Evolutionary conservation across 371 early-diverging fungal genomes (phyloP).

Genomic region (Saksenaea vasiformis): DNA sequence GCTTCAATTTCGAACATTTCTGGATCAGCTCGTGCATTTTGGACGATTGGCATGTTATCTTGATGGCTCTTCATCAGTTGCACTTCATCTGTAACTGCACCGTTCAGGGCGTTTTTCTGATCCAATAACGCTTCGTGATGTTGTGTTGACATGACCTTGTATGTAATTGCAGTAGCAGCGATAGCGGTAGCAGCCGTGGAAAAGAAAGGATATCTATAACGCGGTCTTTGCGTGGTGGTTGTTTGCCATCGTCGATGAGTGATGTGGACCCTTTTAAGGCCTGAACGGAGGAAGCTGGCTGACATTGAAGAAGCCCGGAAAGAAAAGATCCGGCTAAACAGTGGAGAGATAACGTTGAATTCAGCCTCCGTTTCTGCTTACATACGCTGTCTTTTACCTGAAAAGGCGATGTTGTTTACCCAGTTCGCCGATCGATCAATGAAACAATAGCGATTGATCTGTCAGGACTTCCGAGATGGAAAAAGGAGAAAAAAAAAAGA

Average conservation of each 20-base stretch:
- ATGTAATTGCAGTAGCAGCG: conserved; percentile 10
- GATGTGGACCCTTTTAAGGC: not conserved
- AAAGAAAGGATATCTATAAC: not conserved
- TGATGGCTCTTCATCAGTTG: conserved; percentile 11
- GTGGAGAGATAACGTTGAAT: not conserved
- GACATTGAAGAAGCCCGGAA: not conserved
- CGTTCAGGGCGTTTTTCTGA: conserved; percentile 16
- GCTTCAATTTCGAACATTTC: conserved; percentile 32
- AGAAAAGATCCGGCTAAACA: not conserved
- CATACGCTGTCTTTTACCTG: not conserved
- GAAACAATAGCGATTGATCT: not conserved
- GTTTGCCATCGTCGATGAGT: not conserved
- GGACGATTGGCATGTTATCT: conserved; percentile 36
- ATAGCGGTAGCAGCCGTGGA: conserved; percentile 6
- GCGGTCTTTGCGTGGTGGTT: not conserved
- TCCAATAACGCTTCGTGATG: conserved; percentile 23
- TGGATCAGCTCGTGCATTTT: conserved; percentile 27
- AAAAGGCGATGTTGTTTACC: no score
- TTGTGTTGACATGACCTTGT: conserved; percentile 19
- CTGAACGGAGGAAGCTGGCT: not conserved
- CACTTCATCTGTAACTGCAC: conserved; percentile 5
- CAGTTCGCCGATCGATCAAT: not conserved
- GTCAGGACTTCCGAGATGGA: no score
- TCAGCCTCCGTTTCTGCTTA: conserved; percentile 1
- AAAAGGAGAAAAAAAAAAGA: not conserved